Conservation (phyloP, 768 basidiomycete genomes). For the Dioszegia aurantiaca region DNA sequence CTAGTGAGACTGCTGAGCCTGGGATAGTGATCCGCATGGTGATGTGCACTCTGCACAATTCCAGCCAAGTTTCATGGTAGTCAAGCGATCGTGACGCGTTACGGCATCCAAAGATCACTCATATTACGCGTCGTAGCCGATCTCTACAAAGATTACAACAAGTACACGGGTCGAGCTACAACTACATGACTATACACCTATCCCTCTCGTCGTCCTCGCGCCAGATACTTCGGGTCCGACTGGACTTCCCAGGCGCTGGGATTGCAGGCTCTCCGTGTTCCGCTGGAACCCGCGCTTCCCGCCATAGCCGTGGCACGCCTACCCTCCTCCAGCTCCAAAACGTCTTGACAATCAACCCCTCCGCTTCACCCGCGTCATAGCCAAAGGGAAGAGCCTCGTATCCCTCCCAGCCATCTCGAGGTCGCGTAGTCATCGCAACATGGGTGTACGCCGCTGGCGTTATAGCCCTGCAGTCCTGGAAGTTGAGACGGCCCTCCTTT, state of each 20-base stretch:
- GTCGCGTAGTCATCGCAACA: constrained; percentile 10
- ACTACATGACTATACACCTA: constrained; percentile 28
- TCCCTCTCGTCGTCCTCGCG: constrained; percentile 11
- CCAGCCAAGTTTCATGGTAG: too few species aligned
- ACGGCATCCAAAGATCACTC: neutral
- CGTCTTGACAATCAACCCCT: constrained; percentile 28
- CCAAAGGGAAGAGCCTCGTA: constrained; percentile 24
- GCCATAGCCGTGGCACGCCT: constrained; percentile 21
- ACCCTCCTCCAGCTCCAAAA: constrained; percentile 35
- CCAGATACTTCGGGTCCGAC: constrained; percentile 15
- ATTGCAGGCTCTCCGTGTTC: neutral
- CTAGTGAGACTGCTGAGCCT: neutral
- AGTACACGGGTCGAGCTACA: neutral
- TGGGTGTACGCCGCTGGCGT: constrained; percentile 17
- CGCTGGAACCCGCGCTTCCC: constrained; percentile 8
- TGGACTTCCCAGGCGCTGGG: neutral
- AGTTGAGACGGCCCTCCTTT: constrained; percentile 4
- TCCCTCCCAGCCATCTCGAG: constrained; percentile 19
- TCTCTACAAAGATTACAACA: neutral
- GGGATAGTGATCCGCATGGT: constrained; percentile 4
- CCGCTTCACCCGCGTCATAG: constrained; percentile 18
- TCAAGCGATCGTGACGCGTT: neutral
- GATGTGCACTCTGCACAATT: too few species aligned
- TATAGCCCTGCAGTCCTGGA: constrained; percentile 36
- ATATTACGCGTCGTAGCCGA: too few species aligned